Evolutionary conservation across 306 rosid genomes (phyloP).

Genomic region (Cucumis sativus): Cucumber_9930_V3 NC_026658.2:14878001-14878500

Average conservation of each 20-base stretch:
- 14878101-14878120: neutral
- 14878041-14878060: neutral
- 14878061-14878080: neutral
- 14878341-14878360: neutral
- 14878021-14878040: neutral
- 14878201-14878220: constrained; percentile 51
- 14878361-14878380: neutral
- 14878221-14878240: constrained; percentile 61
- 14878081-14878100: neutral
- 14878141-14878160: neutral
- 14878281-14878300: neutral
- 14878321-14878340: neutral
- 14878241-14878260: constrained; percentile 92
- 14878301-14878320: neutral
- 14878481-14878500: constrained; percentile 66
- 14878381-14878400: neutral
- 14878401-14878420: no score
- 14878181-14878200: constrained; percentile 44
- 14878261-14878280: constrained; percentile 51
- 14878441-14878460: neutral
- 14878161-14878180: neutral
- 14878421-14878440: neutral
- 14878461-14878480: constrained; percentile 21
- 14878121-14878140: neutral
- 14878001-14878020: neutral